Percentiles rank a stretch among this genome's conserved stretches.
phyloP scores from a whole-genome alignment of 2,329 filamentous ascomycete genomes.

The Penicillium italicum region DNA sequence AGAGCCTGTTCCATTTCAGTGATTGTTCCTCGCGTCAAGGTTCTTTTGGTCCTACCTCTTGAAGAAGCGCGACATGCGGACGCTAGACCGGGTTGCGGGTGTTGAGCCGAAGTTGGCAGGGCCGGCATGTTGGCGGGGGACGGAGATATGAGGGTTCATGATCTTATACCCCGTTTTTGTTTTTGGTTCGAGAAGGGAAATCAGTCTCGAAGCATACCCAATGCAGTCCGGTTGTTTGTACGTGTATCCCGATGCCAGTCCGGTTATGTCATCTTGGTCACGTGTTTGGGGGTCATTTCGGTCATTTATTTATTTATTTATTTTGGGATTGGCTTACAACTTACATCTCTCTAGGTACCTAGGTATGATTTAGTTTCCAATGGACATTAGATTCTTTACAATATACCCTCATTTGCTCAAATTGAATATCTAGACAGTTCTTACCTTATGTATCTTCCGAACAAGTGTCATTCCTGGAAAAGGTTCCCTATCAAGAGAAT shows the following conservation, averaged over 20 bases:
- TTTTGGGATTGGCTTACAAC: too few species aligned
- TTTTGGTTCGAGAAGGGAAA: background rate
- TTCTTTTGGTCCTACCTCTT: conserved; percentile 46
- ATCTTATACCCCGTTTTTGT: conserved; percentile 8
- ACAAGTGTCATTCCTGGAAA: background rate
- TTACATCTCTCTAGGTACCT: background rate
- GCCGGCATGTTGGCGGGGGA: conserved; percentile 56
- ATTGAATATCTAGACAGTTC: background rate
- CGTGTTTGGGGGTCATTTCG: background rate
- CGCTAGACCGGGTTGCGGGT: conserved; percentile 49
- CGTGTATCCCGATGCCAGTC: background rate
- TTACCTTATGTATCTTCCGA: background rate
- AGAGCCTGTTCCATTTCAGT: conserved; percentile 46
- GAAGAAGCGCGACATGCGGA: conserved; percentile 65
- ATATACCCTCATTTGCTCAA: background rate
- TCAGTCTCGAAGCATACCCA: conserved; percentile 1
- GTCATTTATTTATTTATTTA: background rate
- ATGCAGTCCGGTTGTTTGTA: conserved; percentile 3
- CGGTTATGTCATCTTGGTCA: conserved; percentile 16
- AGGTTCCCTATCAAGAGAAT: background rate
- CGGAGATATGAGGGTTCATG: conserved; percentile 60
- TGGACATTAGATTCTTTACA: background rate
- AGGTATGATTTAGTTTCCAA: background rate
- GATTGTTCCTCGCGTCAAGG: background rate
- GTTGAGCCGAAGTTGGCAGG: conserved; percentile 53